Evolutionary conservation across 352 stramenopile genomes (phyloP), one percentile per base, ranked within the genome.

Genomic region (Globisporangium abappressorium): DNA sequence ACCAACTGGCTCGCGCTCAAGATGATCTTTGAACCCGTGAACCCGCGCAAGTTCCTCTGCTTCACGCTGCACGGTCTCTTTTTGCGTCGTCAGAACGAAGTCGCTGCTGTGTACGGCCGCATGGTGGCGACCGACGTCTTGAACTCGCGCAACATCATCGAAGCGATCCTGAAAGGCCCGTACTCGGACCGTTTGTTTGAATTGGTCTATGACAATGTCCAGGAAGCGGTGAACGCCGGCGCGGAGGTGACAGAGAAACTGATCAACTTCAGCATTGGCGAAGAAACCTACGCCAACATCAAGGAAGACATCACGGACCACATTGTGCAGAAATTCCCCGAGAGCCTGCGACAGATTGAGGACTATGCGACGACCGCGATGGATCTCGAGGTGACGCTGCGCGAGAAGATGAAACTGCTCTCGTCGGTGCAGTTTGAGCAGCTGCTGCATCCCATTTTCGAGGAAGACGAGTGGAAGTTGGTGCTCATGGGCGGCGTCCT

Each of bases 401-500:
- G 89, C 30, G 85, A 96, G 59, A 93, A 96, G 76, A 98, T 99
- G 92, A 89, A 92, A 77, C 81, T 86, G 67, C 73, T 93, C 77
- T 90, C 75, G 33, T 94, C 79, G 15, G 79, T 82, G 46, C 88
- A 98, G 73, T 99, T 99, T 75, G 97, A 99, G 75, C 82, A 96
- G 54, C 76, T 99, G 24, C 76, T 99, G 66, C 97, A 99, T 71
- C 97, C 97, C 12, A 97, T 98, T 20, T 99, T 99, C 78, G 89
- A 99, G 75, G 97, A 99, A 71, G 97, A 99, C 73, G 97, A 99
- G 85, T 98, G 97, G 81, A 98, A 98, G 67, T 82, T 99, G 3
- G 98, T 99, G 74, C 75, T 98, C 57, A 97, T 99, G 74, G 97
- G 97, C 51, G 97, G 95, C 24, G 85, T 94, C 22, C 82, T 99